Base-by-base conservation (phyloP, 768 basidiomycete genomes). In the Suillus alpinus region DNA sequence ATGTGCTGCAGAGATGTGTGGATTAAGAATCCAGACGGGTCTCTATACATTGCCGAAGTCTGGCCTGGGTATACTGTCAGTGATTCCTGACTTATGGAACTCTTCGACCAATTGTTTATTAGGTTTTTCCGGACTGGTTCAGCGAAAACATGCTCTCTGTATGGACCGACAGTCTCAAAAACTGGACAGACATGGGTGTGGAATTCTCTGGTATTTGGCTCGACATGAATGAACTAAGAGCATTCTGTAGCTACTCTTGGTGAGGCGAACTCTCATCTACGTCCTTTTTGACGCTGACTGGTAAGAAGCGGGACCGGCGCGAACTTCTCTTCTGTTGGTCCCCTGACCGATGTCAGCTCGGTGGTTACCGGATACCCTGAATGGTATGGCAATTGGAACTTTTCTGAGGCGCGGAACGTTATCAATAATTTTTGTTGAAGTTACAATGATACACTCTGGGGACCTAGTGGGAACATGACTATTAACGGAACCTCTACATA, bases 61-160 rank as follows among this genome's bases (percentile, higher is more conserved):
- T 92, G 88, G 89, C 89, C 90, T 13, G 88, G 90, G 23, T 87
- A 83, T 71, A 86, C 87, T 7, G 88, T 85, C 41, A 14, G 79
- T 68, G 43, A 12, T 26, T 29, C 10, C 4, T 49, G 14, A 4
- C 6, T 14, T 10, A 12, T 6, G 3, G 6, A 23, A 36, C 14
- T 5, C 13, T 20, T 18, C 14, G 5, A 44, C 13, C 8, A 0
- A 36, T 57, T 9, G 12, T 47, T 3, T 31, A 5, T 41, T 43
- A 81, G 83, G 81, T 78, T 32, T 87, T 85, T 68, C 85, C 85
- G 0, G 86, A 87, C 65, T 87, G 83, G 84, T 86, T 86, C 61
- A 75, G 77, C 16, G 67, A 77, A 16, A 81, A 83, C 41, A 80
- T 84, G 1, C 76, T 80, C 57, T 57, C 69, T 32, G 86, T 82